phyloP scores from a whole-genome alignment of 441 rosid genomes.

The Arabidopsis lyrata region DNA sequence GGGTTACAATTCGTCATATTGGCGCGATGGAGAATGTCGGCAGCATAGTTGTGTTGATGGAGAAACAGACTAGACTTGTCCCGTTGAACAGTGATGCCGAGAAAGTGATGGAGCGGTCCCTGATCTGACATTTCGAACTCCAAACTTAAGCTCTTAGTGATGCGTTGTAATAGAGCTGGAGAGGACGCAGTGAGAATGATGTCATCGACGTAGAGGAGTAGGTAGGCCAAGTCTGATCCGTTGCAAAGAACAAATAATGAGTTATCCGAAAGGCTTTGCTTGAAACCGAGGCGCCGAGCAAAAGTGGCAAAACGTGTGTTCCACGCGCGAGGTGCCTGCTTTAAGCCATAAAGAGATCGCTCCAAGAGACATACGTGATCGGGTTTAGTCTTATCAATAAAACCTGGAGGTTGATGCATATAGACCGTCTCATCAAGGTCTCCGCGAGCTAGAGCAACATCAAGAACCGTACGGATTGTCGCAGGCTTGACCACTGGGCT shows the following conservation, averaged over 20 bases:
- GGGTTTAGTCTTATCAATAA: not conserved
- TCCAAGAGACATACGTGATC: not conserved
- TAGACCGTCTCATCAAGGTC: not conserved
- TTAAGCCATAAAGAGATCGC: not conserved
- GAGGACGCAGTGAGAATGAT: not conserved
- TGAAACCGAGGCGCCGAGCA: not conserved
- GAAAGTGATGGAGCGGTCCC: too few species aligned
- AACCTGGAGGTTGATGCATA: not conserved
- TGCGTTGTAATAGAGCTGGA: not conserved
- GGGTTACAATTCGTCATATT: not conserved
- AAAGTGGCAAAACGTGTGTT: not conserved
- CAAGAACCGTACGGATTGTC: too few species aligned
- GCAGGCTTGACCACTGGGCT: too few species aligned
- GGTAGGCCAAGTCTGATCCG: not conserved
- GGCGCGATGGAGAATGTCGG: not conserved
- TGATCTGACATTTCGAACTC: too few species aligned
- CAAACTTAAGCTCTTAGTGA: too few species aligned
- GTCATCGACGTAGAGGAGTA: not conserved
- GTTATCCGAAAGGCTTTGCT: not conserved
- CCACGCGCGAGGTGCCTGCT: not conserved
- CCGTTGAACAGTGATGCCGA: too few species aligned
- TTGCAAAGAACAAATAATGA: not conserved
- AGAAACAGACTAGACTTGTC: too few species aligned
- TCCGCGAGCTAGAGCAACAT: too few species aligned
- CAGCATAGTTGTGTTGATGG: not conserved